Evolutionary conservation across 306 rosid genomes (phyloP).

Genomic region (Betula pendula): DNA sequence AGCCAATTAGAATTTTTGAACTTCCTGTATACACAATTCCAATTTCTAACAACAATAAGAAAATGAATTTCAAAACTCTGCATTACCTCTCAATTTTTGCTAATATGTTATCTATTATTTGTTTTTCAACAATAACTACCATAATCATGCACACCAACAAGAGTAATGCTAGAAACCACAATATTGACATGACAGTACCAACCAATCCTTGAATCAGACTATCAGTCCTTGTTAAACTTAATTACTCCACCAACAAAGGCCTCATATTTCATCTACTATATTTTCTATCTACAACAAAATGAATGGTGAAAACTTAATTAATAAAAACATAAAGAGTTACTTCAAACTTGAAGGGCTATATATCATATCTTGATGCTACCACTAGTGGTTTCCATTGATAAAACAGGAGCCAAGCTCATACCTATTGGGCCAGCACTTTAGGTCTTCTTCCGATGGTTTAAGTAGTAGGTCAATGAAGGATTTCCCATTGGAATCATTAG

Average conservation of each 20-base stretch:
- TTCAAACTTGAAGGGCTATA: background rate
- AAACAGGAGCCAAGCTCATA: conserved; percentile 12
- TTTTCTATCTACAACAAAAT: background rate
- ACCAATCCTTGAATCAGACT: too few relatives aligned
- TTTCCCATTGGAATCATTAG: conserved; percentile 51
- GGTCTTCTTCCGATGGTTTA: conserved; percentile 80
- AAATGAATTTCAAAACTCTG: background rate
- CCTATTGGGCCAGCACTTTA: conserved; percentile 79
- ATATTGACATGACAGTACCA: too few relatives aligned
- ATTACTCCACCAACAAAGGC: background rate
- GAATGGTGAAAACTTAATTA: background rate
- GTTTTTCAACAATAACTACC: background rate
- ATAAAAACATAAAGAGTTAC: background rate
- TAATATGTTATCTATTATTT: background rate
- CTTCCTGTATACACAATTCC: background rate
- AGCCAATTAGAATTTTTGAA: background rate
- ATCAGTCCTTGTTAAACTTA: too few relatives aligned
- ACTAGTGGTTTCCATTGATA: background rate
- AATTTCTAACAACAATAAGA: background rate
- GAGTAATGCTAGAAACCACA: too few relatives aligned
- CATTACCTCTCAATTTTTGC: background rate
- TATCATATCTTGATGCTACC: background rate
- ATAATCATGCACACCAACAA: background rate
- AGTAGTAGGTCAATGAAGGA: conserved; percentile 73
- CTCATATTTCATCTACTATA: background rate